Base-by-base conservation (phyloP, 495 filamentous ascomycete species). In the Penicillium canariense region DNA sequence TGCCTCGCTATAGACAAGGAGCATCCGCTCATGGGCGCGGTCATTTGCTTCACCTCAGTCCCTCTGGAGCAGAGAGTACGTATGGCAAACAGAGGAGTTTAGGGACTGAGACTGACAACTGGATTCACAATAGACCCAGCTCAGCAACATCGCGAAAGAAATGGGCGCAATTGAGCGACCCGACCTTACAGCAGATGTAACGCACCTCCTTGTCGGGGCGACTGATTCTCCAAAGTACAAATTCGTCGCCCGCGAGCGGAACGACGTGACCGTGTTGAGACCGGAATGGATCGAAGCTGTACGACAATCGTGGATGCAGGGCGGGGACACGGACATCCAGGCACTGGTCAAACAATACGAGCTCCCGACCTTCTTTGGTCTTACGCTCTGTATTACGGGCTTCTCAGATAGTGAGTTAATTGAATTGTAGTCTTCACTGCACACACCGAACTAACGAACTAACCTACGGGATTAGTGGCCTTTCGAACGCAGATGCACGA, bases 141-240 rank as follows among this genome's bases (percentile, higher is more conserved):
- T 97, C 34, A 83, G 83, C 14, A 67, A 75, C 27, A 82, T 87
- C 55, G 89, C 87, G 10, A 68, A 75, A 61, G 82, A 95, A 60
- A 93, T 98, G 81, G 94, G 94, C 54, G 94, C 92, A 27, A 72
- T 78, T 52, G 87, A 93, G 75, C 86, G 87, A 53, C 84, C 88
- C 63, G 90, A 97, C 68, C 85, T 98, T n/a, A 97, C 94, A 28
- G 88, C 88, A 40, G 90, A 97, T 67, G 91, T 96, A 54, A 98
- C 94, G 3, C 94, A 98, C 74, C 81, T 98, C 26, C 83, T 98
- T 58, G 89, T 96, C 58, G 94, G 91, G 62, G 86, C 88, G 53
- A 86, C 87, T 51, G 80, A 90, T 59, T 97, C 92, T 0, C 82
- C 86, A 12, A 98, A 98, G 68, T 98, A 98, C 76, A 87, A 85